Percentiles rank a stretch among this genome's conserved stretches.
These are phyloP conservation scores for Monilinia aucupariae DNA, from an alignment of 2,329 filamentous ascomycete species.

Conservation along the genomic window DNA sequence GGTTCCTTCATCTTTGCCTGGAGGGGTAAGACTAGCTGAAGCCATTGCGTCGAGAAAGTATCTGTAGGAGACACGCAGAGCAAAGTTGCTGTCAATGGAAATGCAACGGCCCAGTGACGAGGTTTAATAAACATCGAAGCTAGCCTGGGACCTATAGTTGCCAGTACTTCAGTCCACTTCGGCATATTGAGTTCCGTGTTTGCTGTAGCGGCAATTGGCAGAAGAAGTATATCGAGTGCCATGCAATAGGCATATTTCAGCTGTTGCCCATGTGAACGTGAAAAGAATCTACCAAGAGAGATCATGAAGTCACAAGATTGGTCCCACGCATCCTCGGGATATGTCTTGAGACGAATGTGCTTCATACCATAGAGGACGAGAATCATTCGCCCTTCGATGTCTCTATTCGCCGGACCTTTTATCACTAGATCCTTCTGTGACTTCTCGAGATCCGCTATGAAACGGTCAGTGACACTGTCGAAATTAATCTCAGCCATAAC, in stretches of 20 bases:
- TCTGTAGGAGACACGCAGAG: conserved; percentile 85
- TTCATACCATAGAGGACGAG: conserved; percentile 88
- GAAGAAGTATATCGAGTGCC: conserved; percentile 76
- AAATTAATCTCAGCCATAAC: conserved; percentile 95
- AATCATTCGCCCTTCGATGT: conserved; percentile 76
- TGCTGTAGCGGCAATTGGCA: conserved; percentile 80
- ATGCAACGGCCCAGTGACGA: conserved; percentile 84
- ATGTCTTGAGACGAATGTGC: conserved; percentile 71
- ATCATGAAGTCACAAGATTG: conserved; percentile 86
- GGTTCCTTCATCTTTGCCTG: conserved; percentile 83
- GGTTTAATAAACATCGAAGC: conserved; percentile 85
- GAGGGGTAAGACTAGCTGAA: conserved; percentile 70
- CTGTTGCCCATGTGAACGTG: conserved; percentile 76
- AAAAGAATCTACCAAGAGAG: conserved; percentile 74
- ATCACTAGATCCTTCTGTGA: conserved; percentile 69
- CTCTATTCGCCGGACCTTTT: conserved; percentile 62
- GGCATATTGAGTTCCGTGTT: conserved; percentile 70
- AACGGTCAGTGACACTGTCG: conserved; percentile 72
- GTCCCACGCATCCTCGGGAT: conserved; percentile 71
- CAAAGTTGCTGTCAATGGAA: conserved; percentile 79
- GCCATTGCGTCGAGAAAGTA: conserved; percentile 79
- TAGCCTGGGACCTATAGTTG: conserved; percentile 70
- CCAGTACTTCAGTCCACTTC: conserved; percentile 82
- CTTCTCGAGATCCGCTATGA: conserved; percentile 71
- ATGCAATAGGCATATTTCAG: conserved; percentile 95